phyloP scores from a whole-genome alignment of 2,329 filamentous ascomycete genomes.

The Ceratocystis eucalypticola region DNA sequence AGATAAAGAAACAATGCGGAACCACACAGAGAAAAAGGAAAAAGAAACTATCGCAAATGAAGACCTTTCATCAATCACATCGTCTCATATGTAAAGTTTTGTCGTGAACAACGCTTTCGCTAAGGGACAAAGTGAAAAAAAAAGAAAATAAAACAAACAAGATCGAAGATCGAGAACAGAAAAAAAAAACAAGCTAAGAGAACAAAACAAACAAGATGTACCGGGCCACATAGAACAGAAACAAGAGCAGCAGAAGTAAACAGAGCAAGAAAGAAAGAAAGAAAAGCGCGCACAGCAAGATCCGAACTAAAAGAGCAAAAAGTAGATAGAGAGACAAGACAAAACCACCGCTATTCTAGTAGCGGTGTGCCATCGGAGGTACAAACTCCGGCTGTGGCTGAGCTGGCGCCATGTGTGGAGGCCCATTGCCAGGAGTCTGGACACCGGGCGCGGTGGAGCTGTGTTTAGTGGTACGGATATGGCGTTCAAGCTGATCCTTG shows the following conservation, averaged over 20 bases:
- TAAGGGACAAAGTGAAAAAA: conserved; percentile 2
- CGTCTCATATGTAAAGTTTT: conserved; percentile 5
- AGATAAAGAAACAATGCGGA: neutral
- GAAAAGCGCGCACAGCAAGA: neutral
- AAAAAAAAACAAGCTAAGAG: neutral
- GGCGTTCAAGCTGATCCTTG: conserved; percentile 18
- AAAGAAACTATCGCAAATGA: conserved; percentile 1
- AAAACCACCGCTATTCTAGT: neutral
- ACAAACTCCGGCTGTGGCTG: conserved; percentile 7
- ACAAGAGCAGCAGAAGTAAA: neutral
- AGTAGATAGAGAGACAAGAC: neutral
- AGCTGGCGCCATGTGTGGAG: neutral
- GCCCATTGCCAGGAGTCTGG: neutral
- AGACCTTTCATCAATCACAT: neutral
- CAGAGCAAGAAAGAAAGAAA: neutral
- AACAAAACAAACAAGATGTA: conserved; percentile 4
- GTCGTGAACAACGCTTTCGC: conserved; percentile 12
- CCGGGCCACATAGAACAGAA: conserved; percentile 4
- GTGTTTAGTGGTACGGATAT: conserved; percentile 17
- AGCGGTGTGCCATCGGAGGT: conserved; percentile 3
- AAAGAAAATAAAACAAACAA: neutral
- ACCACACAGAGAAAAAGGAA: neutral
- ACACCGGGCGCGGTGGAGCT: conserved; percentile 1
- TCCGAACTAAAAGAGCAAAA: neutral
- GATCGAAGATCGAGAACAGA: neutral